These are phyloP conservation scores for Metschnikowia cerradonensis DNA, from an alignment of 805 yeast genomes.

Conservation along the genomic window DNA sequence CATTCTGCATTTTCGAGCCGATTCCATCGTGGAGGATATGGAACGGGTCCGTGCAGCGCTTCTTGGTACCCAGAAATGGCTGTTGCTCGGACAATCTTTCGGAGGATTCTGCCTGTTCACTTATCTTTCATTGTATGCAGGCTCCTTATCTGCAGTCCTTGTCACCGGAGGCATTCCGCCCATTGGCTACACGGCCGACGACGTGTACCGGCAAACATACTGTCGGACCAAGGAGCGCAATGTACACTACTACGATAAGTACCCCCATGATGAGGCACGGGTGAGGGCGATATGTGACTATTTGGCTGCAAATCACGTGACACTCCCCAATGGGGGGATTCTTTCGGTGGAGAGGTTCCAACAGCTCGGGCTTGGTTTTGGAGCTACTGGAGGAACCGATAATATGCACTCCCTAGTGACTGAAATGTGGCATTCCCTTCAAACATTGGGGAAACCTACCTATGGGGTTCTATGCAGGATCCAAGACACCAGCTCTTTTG, in stretches of 20 bases:
- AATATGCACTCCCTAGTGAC: conserved; percentile 42
- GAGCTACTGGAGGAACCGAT: conserved; percentile 49
- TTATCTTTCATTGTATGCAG: conserved; percentile 44
- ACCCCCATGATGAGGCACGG: conserved; percentile 41
- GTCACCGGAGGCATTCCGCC: conserved; percentile 63
- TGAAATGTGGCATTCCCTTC: conserved; percentile 38
- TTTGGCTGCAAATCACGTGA: conserved; percentile 25
- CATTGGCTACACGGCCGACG: conserved; percentile 38
- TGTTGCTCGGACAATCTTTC: conserved; percentile 51
- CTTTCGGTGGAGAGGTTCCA: conserved; percentile 51
- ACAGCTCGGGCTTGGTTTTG: conserved; percentile 49
- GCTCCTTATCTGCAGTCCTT: conserved; percentile 40
- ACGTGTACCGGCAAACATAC: conserved; percentile 48
- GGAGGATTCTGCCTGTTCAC: conserved; percentile 53
- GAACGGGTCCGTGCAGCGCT: conserved; percentile 42
- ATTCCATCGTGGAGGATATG: conserved; percentile 48
- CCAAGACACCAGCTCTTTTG: conserved; percentile 39
- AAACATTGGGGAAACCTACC: conserved; percentile 32
- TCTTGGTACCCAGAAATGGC: conserved; percentile 40
- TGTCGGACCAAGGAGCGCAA: conserved; percentile 46
- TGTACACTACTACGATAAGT: conserved; percentile 43
- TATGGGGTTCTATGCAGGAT: conserved; percentile 32
- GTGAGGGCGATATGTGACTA: conserved; percentile 37
- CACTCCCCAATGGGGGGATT: conserved; percentile 49
- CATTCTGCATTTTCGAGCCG: conserved; percentile 48